phyloP scores from a whole-genome alignment of 176 grass and related monocot genomes.

The Cymbopogon citratus region DNA sequence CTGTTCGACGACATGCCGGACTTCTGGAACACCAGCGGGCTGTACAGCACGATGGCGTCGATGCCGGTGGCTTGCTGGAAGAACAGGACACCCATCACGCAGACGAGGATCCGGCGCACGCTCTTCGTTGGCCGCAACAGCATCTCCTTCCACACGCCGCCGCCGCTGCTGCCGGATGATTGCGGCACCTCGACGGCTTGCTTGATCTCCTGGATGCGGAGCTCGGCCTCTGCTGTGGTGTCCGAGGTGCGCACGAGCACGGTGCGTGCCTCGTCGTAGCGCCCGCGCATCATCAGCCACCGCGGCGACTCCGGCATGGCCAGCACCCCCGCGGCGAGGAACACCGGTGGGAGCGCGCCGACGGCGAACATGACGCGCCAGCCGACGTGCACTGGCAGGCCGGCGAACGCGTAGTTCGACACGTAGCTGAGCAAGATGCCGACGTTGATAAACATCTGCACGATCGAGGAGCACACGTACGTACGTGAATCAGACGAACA shows the following conservation, averaged over 20 bases:
- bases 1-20: conserved; percentile 23
- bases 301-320: conserved; percentile 66
- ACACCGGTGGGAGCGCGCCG: conserved; percentile 17
- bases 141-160: background rate
- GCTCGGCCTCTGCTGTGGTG: background rate
- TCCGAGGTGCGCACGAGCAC: background rate
- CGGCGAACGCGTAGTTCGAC: conserved; percentile 36
- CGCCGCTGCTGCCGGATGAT: background rate
- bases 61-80: conserved; percentile 29
- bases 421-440: conserved; percentile 46
- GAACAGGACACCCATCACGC: background rate
- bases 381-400: conserved; percentile 25
- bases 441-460: conserved; percentile 18
- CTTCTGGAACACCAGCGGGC: conserved; percentile 28
- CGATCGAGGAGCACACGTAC: background rate
- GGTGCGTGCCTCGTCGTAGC: background rate
- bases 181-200: background rate
- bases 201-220: background rate
- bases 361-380: conserved; percentile 42
- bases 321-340: conserved; percentile 31
- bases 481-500: background rate
- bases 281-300: conserved; percentile 58
- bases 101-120: conserved; percentile 13
- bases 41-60: conserved; percentile 38
- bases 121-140: background rate